Evolutionary conservation across 1,284 basidiomycete species (phyloP).

Genomic region (Melampsora occidentalis): DNA sequence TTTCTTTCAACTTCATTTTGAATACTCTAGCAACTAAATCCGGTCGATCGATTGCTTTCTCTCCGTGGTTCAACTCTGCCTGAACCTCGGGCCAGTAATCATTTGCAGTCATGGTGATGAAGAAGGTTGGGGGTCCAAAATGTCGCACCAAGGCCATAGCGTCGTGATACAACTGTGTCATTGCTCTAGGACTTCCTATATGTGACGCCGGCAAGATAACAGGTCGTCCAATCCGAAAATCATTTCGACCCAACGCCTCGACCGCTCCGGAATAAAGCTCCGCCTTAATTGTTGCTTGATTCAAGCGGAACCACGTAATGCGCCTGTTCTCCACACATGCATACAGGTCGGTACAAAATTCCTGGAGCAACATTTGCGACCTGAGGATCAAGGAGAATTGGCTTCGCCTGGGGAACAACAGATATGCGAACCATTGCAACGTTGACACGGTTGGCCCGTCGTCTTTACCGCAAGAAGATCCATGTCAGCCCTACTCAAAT

Average conservation of each 20-base stretch:
- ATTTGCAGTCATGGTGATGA: slow-evolving; percentile 27
- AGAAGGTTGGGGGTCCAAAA: slow-evolving; percentile 11
- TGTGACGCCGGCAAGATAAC: slow-evolving; percentile 9
- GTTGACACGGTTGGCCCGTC: not conserved
- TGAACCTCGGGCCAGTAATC: not conserved
- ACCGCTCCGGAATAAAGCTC: slow-evolving; percentile 13
- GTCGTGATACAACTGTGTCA: slow-evolving; percentile 17
- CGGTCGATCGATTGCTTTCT: not conserved
- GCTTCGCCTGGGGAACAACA: not conserved
- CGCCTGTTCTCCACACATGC: slow-evolving; percentile 45
- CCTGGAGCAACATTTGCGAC: not conserved
- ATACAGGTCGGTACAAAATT: not conserved
- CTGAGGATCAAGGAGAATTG: not conserved
- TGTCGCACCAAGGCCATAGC: not conserved
- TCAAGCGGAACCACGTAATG: slow-evolving; percentile 44
- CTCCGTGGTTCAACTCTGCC: too few relatives aligned
- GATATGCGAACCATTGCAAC: not conserved
- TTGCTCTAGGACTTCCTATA: not conserved
- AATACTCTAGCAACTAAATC: not conserved
- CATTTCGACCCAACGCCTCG: not conserved
- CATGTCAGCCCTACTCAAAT: too few relatives aligned
- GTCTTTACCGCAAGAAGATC: too few relatives aligned
- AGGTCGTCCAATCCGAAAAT: not conserved
- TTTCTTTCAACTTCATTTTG: not conserved
- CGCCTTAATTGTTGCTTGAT: not conserved